Evolutionary conservation across 306 rosid genomes (phyloP), one percentile per base, ranked within the genome.

Genomic region (Acacia acuminata): DNA sequence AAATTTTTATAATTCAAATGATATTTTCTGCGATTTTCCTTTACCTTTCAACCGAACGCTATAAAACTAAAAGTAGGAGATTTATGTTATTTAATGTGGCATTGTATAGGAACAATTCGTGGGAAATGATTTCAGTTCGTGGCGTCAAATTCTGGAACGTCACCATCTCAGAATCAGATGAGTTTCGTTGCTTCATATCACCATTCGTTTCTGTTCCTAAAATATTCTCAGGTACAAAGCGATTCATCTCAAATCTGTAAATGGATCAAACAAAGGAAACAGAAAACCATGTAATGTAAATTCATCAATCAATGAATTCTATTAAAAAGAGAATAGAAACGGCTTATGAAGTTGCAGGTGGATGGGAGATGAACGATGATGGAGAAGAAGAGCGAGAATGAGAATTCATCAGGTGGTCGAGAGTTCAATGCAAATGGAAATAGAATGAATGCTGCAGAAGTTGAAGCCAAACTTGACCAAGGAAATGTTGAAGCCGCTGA

Each of bases 401-500:
- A 84, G 63, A 79, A 69, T 25, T 68, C 40, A 53, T 68, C 53
- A 58, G 80, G 75, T 60, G 80, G 72, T 66, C 87, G 94, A 45
- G 94, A 92, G 86, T 36, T 94, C 42, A 80, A 73, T 65, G 93
- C 94, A 44, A 94, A 93, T 90, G 99, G 99, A 71, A 71, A n/a
- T 78, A 68, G 81, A 85, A 84, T 94, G 82, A 77, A 80, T 27
- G 69, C 94, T 27, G 36, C 89, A 0, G 99, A 90, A 67, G 89
- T 94, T 70, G 96, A 92, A 79, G 97, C 94, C 15, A 94, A 89
- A 85, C 96, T 96, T 5, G 98, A 94, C 75, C 90, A 92, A 86
- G 99, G 99, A 76, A 92, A 96, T 71, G 91, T 94, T 85, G 89
- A 94, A 82, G 98, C 89, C 82, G 99, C 99, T 0, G 99, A 96